Conservation (phyloP, 202 grass and related monocot genomes). For the Hordeum pubiflorum region DNA sequence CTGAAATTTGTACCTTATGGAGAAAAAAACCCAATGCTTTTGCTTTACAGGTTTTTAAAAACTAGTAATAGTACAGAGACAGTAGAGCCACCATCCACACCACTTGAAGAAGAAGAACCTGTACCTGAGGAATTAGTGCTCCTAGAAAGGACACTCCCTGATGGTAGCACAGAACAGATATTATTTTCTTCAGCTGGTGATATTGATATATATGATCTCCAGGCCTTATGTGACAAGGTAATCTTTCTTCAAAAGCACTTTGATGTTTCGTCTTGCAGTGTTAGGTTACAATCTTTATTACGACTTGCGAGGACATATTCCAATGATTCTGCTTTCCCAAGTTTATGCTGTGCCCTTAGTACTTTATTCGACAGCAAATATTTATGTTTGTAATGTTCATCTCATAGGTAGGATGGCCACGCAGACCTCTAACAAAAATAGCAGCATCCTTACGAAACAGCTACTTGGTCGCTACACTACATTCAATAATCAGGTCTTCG, state of each 20-base stretch:
- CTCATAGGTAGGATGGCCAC: constrained; percentile 90
- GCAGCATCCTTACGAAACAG: constrained; percentile 90
- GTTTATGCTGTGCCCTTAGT: not conserved
- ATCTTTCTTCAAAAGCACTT: not conserved
- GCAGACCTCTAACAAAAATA: constrained; percentile 85
- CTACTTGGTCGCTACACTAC: constrained; percentile 78
- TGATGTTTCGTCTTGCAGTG: not conserved
- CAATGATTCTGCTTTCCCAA: not conserved
- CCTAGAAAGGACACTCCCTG: constrained; percentile 59
- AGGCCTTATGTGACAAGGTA: constrained; percentile 87
- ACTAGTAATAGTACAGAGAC: constrained; percentile 57
- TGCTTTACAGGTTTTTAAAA: constrained; percentile 60
- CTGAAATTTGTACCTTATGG: not conserved
- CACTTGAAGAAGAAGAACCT: constrained; percentile 68
- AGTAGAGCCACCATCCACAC: constrained; percentile 49
- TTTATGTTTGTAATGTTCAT: constrained; percentile 25
- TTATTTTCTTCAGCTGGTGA: constrained; percentile 84
- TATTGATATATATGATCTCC: constrained; percentile 83
- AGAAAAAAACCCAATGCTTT: not conserved
- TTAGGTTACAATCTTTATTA: constrained; percentile 5
- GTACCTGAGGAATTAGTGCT: constrained; percentile 64
- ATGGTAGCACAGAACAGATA: constrained; percentile 79
- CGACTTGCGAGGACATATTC: not conserved
- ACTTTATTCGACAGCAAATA: not conserved
- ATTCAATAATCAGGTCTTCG: constrained; percentile 57